Conservation (phyloP, 805 yeast species). For the Spathaspora sp. region DNA sequence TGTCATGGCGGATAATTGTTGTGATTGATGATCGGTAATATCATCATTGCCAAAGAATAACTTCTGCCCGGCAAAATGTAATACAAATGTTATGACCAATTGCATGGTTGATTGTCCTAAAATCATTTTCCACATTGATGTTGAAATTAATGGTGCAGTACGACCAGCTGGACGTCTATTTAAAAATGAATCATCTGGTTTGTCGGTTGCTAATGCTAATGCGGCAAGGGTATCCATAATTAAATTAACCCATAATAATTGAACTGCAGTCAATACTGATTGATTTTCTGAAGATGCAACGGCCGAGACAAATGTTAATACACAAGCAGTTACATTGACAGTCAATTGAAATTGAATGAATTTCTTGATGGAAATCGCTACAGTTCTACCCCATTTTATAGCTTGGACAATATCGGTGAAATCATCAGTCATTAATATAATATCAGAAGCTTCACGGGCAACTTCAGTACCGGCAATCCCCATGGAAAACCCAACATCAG, state of each 20-base stretch:
- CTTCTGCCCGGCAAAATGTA: slow-evolving; percentile 73
- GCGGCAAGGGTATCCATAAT: slow-evolving; percentile 99
- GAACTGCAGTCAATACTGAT: slow-evolving; percentile 95
- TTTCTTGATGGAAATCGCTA: slow-evolving; percentile 88
- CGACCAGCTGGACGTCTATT: slow-evolving; percentile 84
- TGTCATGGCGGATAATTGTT: slow-evolving; percentile 75
- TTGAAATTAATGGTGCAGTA: slow-evolving; percentile 70
- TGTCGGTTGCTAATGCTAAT: slow-evolving; percentile 94
- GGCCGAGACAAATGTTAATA: slow-evolving; percentile 89
- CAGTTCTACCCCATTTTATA: slow-evolving; percentile 98
- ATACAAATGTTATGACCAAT: slow-evolving; percentile 68
- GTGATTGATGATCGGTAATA: slow-evolving; percentile 42
- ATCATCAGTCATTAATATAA: slow-evolving; percentile 90
- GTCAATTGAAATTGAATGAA: slow-evolving; percentile 96
- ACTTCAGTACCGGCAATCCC: slow-evolving; percentile 98
- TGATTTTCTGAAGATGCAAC: slow-evolving; percentile 75
- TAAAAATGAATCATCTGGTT: slow-evolving; percentile 81
- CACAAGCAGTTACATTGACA: slow-evolving; percentile 95
- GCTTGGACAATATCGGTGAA: slow-evolving; percentile 94
- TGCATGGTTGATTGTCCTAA: slow-evolving; percentile 81
- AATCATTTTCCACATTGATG: slow-evolving; percentile 98
- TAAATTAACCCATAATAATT: slow-evolving; percentile 93
- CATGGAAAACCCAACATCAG: slow-evolving; percentile 98
- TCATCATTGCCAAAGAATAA: slow-evolving; percentile 40
- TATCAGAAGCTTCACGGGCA: slow-evolving; percentile 95